These are phyloP conservation scores for Fusarium albosuccineum DNA, from an alignment of 2,329 filamentous ascomycete genomes.

Conservation along the genomic window DNA sequence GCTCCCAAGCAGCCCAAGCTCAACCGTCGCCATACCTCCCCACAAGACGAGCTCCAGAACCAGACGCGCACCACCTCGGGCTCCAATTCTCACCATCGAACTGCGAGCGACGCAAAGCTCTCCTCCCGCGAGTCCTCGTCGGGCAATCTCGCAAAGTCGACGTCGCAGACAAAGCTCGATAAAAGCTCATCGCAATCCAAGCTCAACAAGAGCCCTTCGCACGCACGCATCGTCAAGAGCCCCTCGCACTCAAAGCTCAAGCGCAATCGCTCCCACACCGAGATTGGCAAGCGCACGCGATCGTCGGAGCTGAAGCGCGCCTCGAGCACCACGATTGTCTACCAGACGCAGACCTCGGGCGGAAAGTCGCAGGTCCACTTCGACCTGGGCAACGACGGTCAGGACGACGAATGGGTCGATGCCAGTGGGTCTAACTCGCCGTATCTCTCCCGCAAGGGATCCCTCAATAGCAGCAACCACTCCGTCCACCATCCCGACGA, in stretches of 20 bases:
- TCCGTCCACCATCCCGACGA: constrained; percentile 54
- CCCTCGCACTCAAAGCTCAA: constrained; percentile 64
- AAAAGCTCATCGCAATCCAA: constrained; percentile 68
- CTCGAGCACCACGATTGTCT: constrained; percentile 63
- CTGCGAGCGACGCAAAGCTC: constrained; percentile 65
- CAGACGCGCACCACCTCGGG: constrained; percentile 40
- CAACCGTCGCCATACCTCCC: constrained; percentile 59
- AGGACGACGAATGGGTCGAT: constrained; percentile 75
- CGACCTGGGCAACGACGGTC: constrained; percentile 67
- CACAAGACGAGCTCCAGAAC: constrained; percentile 49
- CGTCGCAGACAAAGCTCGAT: constrained; percentile 66
- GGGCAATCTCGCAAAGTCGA: constrained; percentile 65
- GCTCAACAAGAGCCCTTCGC: constrained; percentile 61
- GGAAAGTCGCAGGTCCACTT: constrained; percentile 72
- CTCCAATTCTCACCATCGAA: constrained; percentile 59
- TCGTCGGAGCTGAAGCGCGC: constrained; percentile 68
- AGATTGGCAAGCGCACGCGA: constrained; percentile 66
- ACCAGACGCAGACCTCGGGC: constrained; percentile 56
- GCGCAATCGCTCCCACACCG: constrained; percentile 41
- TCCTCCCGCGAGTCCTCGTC: constrained; percentile 58
- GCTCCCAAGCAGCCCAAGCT: constrained; percentile 62
- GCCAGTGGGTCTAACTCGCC: constrained; percentile 74
- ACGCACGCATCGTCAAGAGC: constrained; percentile 58
- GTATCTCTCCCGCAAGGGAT: constrained; percentile 62
- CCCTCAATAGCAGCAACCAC: constrained; percentile 63